Conservation (phyloP, 192 early-diverging fungal species). For the Rhizophlyctis rosea region DNA sequence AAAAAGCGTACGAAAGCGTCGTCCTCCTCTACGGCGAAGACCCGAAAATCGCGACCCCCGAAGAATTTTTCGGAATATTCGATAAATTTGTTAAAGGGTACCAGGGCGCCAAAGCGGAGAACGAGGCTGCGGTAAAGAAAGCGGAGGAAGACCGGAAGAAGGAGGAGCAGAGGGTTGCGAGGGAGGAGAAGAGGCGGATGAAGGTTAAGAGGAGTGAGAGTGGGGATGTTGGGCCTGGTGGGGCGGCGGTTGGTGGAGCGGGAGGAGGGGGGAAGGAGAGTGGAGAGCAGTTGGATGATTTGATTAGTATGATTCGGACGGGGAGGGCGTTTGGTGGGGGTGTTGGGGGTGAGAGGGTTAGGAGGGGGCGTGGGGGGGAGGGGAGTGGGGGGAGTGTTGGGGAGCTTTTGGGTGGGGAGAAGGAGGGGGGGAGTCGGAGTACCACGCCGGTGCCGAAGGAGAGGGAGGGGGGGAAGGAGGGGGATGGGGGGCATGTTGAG, state of each 20-base stretch:
- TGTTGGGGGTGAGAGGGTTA: neutral
- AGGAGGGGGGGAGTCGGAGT: too few relatives aligned
- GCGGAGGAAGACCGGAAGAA: slow-evolving; percentile 37
- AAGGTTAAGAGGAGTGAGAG: neutral
- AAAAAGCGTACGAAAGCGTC: slow-evolving; percentile 38
- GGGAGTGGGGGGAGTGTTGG: too few relatives aligned
- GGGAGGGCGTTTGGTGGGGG: slow-evolving; percentile 39
- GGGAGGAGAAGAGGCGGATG: too few relatives aligned
- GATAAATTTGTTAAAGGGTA: slow-evolving; percentile 36
- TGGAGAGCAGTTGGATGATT: slow-evolving; percentile 47
- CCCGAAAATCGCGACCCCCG: slow-evolving; percentile 46
- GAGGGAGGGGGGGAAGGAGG: too few relatives aligned
- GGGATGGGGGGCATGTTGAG: too few relatives aligned
- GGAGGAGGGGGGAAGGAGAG: slow-evolving; percentile 14
- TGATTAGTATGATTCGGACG: slow-evolving; percentile 47
- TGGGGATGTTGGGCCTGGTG: too few relatives aligned
- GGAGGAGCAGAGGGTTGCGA: slow-evolving; percentile 39
- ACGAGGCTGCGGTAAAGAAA: slow-evolving; percentile 42
- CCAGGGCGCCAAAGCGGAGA: slow-evolving; percentile 37
- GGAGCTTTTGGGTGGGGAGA: too few relatives aligned
- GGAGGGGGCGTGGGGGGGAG: slow-evolving; percentile 11
- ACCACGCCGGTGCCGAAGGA: too few relatives aligned
- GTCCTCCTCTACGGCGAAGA: slow-evolving; percentile 48
- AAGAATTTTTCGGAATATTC: slow-evolving; percentile 54
- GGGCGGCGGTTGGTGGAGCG: neutral